Percentiles rank a stretch among this genome's conserved stretches.
Conservation (phyloP, 371 early-diverging fungal species). For the Mortierella sp. region DNA sequence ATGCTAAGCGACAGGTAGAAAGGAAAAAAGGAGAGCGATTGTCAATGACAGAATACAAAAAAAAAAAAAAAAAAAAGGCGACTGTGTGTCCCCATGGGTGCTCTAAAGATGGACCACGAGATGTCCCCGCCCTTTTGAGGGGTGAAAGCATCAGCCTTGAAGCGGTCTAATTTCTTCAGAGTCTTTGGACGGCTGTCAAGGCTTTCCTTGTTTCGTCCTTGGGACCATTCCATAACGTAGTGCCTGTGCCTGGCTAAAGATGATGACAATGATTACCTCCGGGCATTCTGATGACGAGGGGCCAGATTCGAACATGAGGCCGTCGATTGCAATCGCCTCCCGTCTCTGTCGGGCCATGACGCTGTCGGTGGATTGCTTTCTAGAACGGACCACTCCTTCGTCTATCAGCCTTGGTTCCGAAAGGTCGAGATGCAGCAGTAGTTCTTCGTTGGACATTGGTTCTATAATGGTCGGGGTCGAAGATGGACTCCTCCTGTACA, state of each 20-base stretch:
- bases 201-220: no score
- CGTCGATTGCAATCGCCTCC: conserved; percentile 46
- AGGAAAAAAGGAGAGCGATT: background rate
- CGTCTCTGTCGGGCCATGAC: conserved; percentile 24
- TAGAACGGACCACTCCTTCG: conserved; percentile 9
- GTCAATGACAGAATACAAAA: background rate
- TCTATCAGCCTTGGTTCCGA: no score
- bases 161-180: no score
- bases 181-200: no score
- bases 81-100: background rate
- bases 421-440: no score
- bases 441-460: no score
- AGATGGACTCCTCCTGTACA: no score
- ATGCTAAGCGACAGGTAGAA: no score
- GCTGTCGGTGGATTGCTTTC: conserved; percentile 39
- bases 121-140: background rate
- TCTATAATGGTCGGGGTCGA: no score
- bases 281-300: conserved; percentile 2
- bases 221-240: background rate
- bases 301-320: conserved; percentile 50
- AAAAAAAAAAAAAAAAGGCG: background rate
- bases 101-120: background rate
- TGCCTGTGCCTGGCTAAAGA: background rate
- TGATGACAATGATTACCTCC: conserved; percentile 2
- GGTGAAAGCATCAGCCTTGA: background rate